phyloP scores from a whole-genome alignment of 2,329 filamentous ascomycete species.

The Akanthomyces lecanii region DNA sequence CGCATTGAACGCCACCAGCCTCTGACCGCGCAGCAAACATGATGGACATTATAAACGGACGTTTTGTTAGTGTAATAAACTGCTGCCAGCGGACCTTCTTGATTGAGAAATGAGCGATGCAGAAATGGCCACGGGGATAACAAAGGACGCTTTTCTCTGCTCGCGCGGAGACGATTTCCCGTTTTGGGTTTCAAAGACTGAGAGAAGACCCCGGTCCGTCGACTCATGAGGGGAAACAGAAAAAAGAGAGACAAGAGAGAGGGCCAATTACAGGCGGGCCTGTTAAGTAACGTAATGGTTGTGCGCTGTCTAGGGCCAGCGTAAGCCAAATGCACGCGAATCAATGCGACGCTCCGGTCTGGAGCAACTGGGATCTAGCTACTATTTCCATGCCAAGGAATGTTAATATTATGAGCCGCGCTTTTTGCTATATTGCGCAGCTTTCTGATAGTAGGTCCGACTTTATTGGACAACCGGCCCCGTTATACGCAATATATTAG shows the following conservation, averaged over 20 bases:
- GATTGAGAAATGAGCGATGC: background rate
- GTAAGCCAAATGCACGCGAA: background rate
- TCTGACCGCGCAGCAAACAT: background rate
- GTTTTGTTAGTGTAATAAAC: background rate
- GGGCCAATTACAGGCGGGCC: background rate
- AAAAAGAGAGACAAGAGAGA: background rate
- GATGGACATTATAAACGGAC: background rate
- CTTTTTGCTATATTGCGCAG: background rate
- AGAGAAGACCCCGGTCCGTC: background rate
- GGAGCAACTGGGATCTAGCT: background rate
- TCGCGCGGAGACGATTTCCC: background rate
- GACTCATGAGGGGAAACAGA: background rate
- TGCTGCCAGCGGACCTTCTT: background rate
- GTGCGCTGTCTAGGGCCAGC: background rate
- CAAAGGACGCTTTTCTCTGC: background rate
- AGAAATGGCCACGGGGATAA: background rate
- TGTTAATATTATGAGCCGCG: background rate
- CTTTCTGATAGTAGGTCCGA: no score
- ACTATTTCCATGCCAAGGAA: conserved; percentile 9
- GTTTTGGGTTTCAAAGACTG: background rate
- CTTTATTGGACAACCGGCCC: no score
- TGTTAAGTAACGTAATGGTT: conserved; percentile 4
- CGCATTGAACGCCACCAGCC: no score
- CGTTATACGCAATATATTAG: background rate
- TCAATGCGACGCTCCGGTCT: background rate